A percentile compares a stretch with the other conserved stretches of the same genome.
Evolutionary conservation across 306 rosid species (phyloP).

Genomic region (Vigna radiata): DNA sequence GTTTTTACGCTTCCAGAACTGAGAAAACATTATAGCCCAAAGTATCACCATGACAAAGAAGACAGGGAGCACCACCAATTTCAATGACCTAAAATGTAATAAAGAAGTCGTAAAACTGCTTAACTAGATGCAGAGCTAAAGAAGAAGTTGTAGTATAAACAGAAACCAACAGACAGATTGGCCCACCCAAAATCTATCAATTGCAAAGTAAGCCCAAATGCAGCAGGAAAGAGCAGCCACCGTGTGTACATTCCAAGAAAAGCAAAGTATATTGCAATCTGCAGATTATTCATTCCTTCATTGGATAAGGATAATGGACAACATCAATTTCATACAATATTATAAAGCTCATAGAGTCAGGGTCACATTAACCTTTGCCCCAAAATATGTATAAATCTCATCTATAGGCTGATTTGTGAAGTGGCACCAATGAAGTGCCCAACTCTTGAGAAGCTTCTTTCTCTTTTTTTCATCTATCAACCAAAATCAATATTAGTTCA

Average conservation of each 20-base stretch:
- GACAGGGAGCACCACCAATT: constrained; percentile 72
- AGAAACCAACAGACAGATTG: constrained; percentile 28
- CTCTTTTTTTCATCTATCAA: constrained; percentile 81
- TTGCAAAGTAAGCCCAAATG: constrained; percentile 77
- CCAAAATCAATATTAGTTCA: constrained; percentile 48
- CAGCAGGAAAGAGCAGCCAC: constrained; percentile 91
- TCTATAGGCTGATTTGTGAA: constrained; percentile 83
- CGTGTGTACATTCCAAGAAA: constrained; percentile 96
- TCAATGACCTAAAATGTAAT: constrained; percentile 68
- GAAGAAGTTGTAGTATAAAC: constrained; percentile 19
- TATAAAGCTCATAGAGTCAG: constrained; percentile 6
- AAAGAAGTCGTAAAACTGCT: constrained; percentile 37
- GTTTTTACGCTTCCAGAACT: constrained; percentile 98
- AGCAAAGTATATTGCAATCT: constrained; percentile 95
- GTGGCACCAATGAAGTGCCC: constrained; percentile 95
- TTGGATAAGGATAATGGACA: constrained; percentile 42
- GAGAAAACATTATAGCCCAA: constrained; percentile 94
- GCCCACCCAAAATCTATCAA: constrained; percentile 81
- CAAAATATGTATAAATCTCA: constrained; percentile 85
- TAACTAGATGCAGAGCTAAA: constrained; percentile 39
- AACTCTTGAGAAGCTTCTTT: constrained; percentile 76
- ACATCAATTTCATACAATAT: constrained; percentile 16
- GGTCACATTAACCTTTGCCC: constrained; percentile 72
- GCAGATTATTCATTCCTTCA: constrained; percentile 45
- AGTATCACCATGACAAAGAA: constrained; percentile 76